Base-by-base conservation (phyloP, 495 filamentous ascomycete species). In the Hyaloscypha hepaticicola region DNA sequence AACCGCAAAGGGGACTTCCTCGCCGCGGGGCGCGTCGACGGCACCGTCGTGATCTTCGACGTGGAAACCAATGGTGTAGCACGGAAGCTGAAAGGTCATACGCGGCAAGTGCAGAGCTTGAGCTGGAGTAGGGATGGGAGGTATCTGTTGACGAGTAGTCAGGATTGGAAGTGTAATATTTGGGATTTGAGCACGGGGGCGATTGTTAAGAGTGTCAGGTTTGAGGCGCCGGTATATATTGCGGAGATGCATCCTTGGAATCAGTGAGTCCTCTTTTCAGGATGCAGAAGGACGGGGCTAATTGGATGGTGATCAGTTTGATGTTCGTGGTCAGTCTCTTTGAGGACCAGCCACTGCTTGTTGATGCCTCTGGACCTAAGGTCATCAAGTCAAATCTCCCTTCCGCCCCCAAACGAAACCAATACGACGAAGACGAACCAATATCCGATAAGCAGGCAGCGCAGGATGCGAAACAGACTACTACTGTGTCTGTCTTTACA, bases 11-110 rank as follows among this genome's bases (percentile, higher is more conserved):
- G 95, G 70, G 93, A 98, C 74, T 92, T 93, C 69, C 87, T 99
- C 64, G 95, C 95, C 48, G 93, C 92, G 28, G 95, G 95, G 73
- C 86, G 95, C 75, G 92, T 90, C 64, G 93, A 98, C 77, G 95
- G 95, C 67, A 93, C 89, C 19, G 89, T 98, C 52, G 89, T 97
- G 34, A 90, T 99, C 59, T 99, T 96, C 80, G 95, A 99, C 73
- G 82, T 97, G 49, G 96, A 97, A 73, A 98, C 96, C 28, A 95
- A 93, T 80, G 93, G 94, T 41, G 89, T 98, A 21, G 95, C 95
- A 48, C 88, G 92, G 61, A 97, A 97, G 74, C 81, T 98, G 34
- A 85, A 90, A 59, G 95, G 95, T 7, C 95, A 99, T 77, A 94
- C 90, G 21, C 82, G 88, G 64, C 92, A 95, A 70, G 90, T 98